phyloP scores from a whole-genome alignment of 2,329 filamentous ascomycete species.

The Fusarium nelsonii region DNA sequence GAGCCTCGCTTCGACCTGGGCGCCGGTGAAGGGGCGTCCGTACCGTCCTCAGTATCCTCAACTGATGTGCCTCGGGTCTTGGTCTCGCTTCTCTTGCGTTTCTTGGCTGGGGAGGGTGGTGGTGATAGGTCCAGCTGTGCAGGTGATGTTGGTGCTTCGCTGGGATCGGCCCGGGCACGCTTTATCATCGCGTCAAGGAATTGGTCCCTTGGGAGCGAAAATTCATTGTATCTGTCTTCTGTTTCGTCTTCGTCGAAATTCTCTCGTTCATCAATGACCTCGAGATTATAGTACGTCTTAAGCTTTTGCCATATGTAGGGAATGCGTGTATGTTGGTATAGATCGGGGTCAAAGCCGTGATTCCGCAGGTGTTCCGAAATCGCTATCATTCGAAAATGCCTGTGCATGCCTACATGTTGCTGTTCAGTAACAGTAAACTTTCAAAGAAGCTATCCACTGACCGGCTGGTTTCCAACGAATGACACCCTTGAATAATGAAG shows the following conservation, averaged over 20 bases:
- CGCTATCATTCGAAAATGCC: constrained; percentile 91
- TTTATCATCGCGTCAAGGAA: constrained; percentile 63
- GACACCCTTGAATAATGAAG: constrained; percentile 90
- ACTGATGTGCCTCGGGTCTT: constrained; percentile 59
- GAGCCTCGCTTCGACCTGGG: constrained; percentile 58
- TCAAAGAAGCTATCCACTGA: constrained; percentile 51
- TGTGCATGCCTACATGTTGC: constrained; percentile 79
- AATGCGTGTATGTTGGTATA: constrained; percentile 84
- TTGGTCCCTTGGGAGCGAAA: constrained; percentile 67
- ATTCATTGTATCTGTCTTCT: constrained; percentile 73
- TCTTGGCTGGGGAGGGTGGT: constrained; percentile 53
- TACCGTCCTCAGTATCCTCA: constrained; percentile 62
- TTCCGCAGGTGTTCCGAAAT: constrained; percentile 84
- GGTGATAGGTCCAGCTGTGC: constrained; percentile 58
- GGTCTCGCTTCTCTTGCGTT: constrained; percentile 60
- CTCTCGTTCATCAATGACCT: constrained; percentile 87
- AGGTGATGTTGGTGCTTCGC: constrained; percentile 63
- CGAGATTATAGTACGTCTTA: constrained; percentile 83
- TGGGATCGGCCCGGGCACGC: constrained; percentile 59
- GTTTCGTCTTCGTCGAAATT: constrained; percentile 71
- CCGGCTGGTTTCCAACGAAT: constrained; percentile 97
- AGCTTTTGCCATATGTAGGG: constrained; percentile 94
- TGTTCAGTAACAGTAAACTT: constrained; percentile 23
- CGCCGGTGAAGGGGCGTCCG: constrained; percentile 55
- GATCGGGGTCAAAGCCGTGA: constrained; percentile 79